Conservation (phyloP, 1,284 basidiomycete species). For the Athelia psychrophila region DNA sequence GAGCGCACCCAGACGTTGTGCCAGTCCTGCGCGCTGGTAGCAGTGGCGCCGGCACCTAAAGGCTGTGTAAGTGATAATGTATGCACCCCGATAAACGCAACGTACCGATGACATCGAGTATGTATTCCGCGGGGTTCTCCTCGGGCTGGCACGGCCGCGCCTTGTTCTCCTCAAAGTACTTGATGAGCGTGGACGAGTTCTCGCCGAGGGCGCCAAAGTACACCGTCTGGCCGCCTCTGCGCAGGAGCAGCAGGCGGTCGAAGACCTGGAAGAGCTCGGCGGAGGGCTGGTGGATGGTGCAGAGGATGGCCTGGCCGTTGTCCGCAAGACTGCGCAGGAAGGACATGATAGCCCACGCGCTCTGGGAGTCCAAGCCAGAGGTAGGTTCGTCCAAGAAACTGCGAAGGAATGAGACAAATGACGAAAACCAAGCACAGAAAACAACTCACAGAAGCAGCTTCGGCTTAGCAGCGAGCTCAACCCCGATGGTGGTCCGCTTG, state of each 20-base stretch:
- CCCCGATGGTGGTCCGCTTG: constrained; percentile 83
- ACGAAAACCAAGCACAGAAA: no score
- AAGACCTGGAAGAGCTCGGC: constrained; percentile 75
- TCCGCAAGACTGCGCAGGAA: constrained; percentile 79
- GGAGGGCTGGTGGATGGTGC: constrained; percentile 77
- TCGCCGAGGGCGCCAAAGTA: constrained; percentile 77
- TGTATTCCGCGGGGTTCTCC: constrained; percentile 54
- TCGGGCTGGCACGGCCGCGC: constrained; percentile 40
- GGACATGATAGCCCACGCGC: constrained; percentile 81
- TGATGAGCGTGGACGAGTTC: constrained; percentile 51
- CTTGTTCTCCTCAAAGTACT: constrained; percentile 69
- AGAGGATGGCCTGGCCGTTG: constrained; percentile 73
- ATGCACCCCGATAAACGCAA: no score
- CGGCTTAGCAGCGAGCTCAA: constrained; percentile 75
- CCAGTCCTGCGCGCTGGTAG: constrained; percentile 43
- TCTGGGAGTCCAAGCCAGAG: constrained; percentile 88
- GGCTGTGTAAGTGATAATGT: constrained; percentile 68
- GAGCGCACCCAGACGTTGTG: constrained; percentile 41
- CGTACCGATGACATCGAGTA: no score
- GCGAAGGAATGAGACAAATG: no score
- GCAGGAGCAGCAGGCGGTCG: constrained; percentile 54
- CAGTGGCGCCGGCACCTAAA: constrained; percentile 53
- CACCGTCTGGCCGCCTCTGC: constrained; percentile 71
- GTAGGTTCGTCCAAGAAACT: constrained; percentile 72
- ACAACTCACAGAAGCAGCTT: background rate